Evolutionary conservation across 2,329 filamentous ascomycete genomes (phyloP).

Genomic region (Claviceps sorghi): DNA sequence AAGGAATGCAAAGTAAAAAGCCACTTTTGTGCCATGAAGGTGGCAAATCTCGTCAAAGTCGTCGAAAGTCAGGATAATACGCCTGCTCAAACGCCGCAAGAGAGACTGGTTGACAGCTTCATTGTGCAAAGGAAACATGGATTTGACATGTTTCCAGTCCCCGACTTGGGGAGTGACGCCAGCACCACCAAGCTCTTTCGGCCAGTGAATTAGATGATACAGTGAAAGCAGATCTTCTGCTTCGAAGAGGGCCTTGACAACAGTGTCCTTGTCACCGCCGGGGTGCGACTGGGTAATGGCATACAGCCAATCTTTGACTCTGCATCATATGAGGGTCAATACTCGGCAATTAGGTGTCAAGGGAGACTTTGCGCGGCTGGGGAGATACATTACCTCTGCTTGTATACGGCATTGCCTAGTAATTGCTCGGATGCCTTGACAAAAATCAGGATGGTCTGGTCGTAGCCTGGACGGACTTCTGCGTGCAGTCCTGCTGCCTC

Average conservation of each 20-base stretch:
- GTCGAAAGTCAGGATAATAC: slow-evolving; percentile 32
- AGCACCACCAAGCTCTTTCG: slow-evolving; percentile 43
- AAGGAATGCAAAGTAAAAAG: slow-evolving; percentile 73
- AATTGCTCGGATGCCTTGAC: slow-evolving; percentile 47
- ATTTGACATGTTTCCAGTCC: slow-evolving; percentile 44
- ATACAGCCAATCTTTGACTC: slow-evolving; percentile 63
- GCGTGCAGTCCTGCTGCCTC: slow-evolving; percentile 50
- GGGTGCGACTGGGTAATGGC: slow-evolving; percentile 53
- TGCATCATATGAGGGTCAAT: slow-evolving; percentile 14
- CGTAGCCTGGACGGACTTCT: slow-evolving; percentile 56
- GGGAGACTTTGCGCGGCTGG: not conserved
- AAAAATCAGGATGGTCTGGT: slow-evolving; percentile 53
- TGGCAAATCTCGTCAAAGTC: slow-evolving; percentile 46
- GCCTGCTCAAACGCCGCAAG: slow-evolving; percentile 40
- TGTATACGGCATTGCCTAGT: slow-evolving; percentile 51
- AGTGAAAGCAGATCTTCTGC: slow-evolving; percentile 58
- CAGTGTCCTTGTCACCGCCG: slow-evolving; percentile 34
- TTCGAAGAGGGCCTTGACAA: slow-evolving; percentile 37
- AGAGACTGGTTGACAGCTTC: slow-evolving; percentile 39
- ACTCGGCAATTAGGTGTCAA: not conserved
- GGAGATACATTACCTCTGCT: slow-evolving; percentile 36
- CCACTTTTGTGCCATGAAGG: slow-evolving; percentile 47
- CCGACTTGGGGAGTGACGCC: slow-evolving; percentile 44
- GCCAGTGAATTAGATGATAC: slow-evolving; percentile 50
- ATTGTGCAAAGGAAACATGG: slow-evolving; percentile 50